Evolutionary conservation across 2,329 filamentous ascomycete genomes (phyloP).

Genomic region (Exophiala mesophila): DNA sequence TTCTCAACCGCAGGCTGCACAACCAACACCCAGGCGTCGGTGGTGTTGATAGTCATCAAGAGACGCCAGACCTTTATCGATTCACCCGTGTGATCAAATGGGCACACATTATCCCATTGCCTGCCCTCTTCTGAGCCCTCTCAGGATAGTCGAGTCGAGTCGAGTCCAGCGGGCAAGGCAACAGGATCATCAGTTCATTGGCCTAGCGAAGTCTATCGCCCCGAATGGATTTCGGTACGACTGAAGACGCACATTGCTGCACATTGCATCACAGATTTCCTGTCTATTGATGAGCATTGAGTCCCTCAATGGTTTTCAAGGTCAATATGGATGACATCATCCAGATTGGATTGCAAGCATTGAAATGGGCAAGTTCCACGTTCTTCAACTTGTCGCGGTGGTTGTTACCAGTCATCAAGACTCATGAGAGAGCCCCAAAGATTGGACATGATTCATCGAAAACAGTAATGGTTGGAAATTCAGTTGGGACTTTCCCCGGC

Average conservation of each 20-base stretch:
- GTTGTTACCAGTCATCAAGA: conserved; percentile 6
- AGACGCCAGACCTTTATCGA: no score
- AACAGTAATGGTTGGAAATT: conserved; percentile 19
- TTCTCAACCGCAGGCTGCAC: no score
- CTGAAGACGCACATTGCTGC: conserved; percentile 34
- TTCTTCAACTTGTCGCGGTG: no score
- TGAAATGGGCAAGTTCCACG: conserved; percentile 15
- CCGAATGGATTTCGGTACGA: conserved; percentile 24
- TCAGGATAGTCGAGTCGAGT: no score
- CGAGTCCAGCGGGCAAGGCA: no score
- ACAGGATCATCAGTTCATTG: no score
- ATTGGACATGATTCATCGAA: conserved; percentile 18
- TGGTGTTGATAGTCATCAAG: no score
- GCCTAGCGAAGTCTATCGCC: conserved; percentile 19
- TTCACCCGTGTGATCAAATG: no score
- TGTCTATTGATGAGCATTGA: conserved; percentile 34
- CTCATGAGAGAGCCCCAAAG: conserved; percentile 11
- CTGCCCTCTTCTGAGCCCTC: no score
- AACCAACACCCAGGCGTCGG: no score
- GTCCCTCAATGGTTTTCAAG: conserved; percentile 26
- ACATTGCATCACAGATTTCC: conserved; percentile 29
- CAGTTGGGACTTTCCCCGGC: conserved; percentile 20
- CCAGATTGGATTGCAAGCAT: conserved; percentile 8
- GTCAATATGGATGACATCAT: conserved; percentile 23
- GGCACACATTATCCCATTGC: no score